Evolutionary conservation across 2,329 filamentous ascomycete species (phyloP), one percentile per base, ranked within the genome.

Genomic region (Colletotrichum sidae): DNA sequence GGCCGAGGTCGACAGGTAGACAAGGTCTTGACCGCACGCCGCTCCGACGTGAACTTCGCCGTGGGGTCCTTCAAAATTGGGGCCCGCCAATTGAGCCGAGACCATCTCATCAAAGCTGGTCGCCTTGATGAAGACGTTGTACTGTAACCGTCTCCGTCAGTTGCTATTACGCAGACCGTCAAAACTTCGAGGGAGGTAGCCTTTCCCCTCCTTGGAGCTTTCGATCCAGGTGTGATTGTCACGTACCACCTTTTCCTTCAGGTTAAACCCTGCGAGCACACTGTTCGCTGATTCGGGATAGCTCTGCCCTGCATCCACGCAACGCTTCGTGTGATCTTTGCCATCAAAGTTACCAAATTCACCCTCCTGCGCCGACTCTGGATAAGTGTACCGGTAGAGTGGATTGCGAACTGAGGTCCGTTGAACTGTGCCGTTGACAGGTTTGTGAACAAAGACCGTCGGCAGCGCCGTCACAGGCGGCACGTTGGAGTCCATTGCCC

Each of bases 351-450:
- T 68, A 35, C 80, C 78, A 61, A 80, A 84, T 37, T 75, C 70
- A 61, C 79, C 73, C 53, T 73, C 70, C 39, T 81, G 61, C 17
- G 75, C 78, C 53, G 73, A 72, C 63, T 71, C 69, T 10, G 82
- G 83, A 73, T 86, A 88, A 2, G 69, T 75, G 73, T 83, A 89
- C 60, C 78, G 81, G 68, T 80, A 81, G 1, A 89, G 74, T 3
- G 87, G 86, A 70, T 88, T 89, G 44, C 75, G 72, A 37, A 87
- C 76, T 6, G 72, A 74, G 35, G 78, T 72, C 5, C 66, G 37
- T 13, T 53, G 67, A 17, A 79, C 54, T 13, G 37, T 44, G 13
- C 50, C 51, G 17, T 78, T 78, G 25, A 75, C 71, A 4, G 83
- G 80, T 15, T 82, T 75, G n/a, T 77, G 78, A 63, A 85, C 73